phyloP scores from a whole-genome alignment of 2,329 filamentous ascomycete species.

The Cladobotryum protrusum region DNA sequence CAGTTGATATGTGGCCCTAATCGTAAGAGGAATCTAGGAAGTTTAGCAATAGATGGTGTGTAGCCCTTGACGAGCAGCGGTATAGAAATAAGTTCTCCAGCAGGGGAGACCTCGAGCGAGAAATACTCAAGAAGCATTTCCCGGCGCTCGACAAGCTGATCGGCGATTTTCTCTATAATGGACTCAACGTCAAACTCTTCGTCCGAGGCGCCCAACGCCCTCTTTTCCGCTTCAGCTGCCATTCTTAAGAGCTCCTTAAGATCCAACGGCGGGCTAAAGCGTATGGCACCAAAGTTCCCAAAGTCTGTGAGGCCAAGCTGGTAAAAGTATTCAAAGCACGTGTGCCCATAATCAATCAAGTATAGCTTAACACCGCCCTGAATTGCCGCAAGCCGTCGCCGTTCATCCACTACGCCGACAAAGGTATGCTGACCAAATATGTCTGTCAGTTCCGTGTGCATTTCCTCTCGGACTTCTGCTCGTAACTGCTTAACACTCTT shows the following conservation, averaged over 20 bases:
- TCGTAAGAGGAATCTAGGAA: constrained; percentile 80
- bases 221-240: constrained; percentile 65
- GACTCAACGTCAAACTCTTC: constrained; percentile 60
- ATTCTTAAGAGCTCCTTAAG: constrained; percentile 65
- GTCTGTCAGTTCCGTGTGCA: constrained; percentile 82
- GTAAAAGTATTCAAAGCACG: constrained; percentile 88
- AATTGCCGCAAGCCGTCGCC: constrained; percentile 80
- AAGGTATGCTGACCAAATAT: constrained; percentile 85
- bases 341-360: constrained; percentile 85
- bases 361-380: constrained; percentile 90
- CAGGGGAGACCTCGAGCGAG: constrained; percentile 70
- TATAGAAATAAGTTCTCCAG: constrained; percentile 70
- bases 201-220: constrained; percentile 32
- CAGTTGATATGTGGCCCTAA: constrained; percentile 87
- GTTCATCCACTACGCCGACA: constrained; percentile 85
- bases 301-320: constrained; percentile 93
- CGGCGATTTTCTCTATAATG: constrained; percentile 58
- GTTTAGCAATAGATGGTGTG: constrained; percentile 74
- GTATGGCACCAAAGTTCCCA: constrained; percentile 83
- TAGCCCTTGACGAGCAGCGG: constrained; percentile 88
- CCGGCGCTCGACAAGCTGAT: constrained; percentile 65
- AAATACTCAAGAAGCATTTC: constrained; percentile 95
- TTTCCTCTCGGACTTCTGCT: constrained; percentile 68
- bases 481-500: constrained; percentile 83
- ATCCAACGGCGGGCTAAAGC: constrained; percentile 68